A percentile compares a stretch with the other conserved stretches of the same genome.
phyloP scores from a whole-genome alignment of 192 early-diverging fungal species.

The Gonapodya sp. region DNA sequence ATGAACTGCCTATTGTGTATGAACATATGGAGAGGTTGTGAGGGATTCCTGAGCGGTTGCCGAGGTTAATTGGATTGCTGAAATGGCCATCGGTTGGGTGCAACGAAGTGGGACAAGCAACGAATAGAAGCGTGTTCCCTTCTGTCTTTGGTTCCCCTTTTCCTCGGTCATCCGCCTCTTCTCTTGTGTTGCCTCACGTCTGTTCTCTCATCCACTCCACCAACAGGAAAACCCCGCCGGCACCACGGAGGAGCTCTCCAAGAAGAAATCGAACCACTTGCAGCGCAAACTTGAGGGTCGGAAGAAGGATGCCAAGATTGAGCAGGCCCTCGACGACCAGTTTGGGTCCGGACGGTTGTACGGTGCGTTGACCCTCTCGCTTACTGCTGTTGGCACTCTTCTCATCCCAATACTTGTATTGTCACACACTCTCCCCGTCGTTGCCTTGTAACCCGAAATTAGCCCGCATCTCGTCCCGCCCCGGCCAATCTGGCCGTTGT shows the following conservation, averaged over 20 bases:
- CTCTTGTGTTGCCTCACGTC: background rate
- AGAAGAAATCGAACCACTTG: constrained; percentile 83
- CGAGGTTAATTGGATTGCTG: too few relatives aligned
- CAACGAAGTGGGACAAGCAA: too few relatives aligned
- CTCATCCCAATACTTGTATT: background rate
- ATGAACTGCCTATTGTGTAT: too few relatives aligned
- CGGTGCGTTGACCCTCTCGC: constrained; percentile 6
- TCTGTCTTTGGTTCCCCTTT: too few relatives aligned
- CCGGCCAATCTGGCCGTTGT: constrained; percentile 92
- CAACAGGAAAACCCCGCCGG: background rate
- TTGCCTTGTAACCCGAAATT: too few relatives aligned
- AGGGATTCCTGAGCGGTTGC: too few relatives aligned
- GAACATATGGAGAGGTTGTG: too few relatives aligned
- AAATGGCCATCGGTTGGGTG: too few relatives aligned
- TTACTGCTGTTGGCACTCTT: background rate
- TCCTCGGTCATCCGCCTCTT: background rate
- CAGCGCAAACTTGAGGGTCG: constrained; percentile 77
- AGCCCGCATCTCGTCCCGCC: constrained; percentile 88
- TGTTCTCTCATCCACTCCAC: constrained; percentile 17
- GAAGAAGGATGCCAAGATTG: constrained; percentile 75
- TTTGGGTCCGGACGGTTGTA: constrained; percentile 88
- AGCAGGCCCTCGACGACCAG: constrained; percentile 82
- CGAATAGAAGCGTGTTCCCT: too few relatives aligned
- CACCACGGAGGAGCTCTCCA: constrained; percentile 38
- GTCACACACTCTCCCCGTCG: too few relatives aligned